Conservation (phyloP, 73 alveolate genomes). For the Blepharisma japonicum region DNA sequence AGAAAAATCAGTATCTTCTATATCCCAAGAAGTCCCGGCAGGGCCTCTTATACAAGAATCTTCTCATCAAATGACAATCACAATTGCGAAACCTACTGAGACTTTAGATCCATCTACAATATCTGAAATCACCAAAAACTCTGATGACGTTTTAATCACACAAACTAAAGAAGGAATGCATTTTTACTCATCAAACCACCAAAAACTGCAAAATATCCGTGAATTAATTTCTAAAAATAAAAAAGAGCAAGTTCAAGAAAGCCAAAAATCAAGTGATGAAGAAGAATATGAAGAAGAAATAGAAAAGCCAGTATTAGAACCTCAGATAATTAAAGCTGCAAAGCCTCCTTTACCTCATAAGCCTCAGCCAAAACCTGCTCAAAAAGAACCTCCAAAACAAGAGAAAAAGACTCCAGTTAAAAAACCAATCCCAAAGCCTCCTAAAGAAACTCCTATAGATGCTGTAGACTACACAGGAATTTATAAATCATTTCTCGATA, state of each 20-base stretch:
- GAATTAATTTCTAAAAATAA: too few relatives aligned
- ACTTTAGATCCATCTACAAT: too few relatives aligned
- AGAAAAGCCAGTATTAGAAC: background rate
- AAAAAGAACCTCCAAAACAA: background rate
- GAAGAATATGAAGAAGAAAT: background rate
- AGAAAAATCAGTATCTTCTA: too few relatives aligned
- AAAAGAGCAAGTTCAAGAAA: background rate
- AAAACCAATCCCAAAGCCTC: background rate
- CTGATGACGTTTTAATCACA: too few relatives aligned
- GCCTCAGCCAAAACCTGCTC: background rate
- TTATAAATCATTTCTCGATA: slow-evolving; percentile 54
- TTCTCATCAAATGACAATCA: too few relatives aligned
- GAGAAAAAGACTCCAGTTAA: background rate
- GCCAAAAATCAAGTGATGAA: background rate
- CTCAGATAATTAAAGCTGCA: background rate
- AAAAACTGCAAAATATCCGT: too few relatives aligned
- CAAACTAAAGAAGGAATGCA: too few relatives aligned
- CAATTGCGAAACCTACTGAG: too few relatives aligned
- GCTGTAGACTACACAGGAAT: slow-evolving; percentile 45
- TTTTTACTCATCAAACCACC: too few relatives aligned
- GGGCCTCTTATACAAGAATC: too few relatives aligned
- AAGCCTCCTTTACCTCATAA: background rate
- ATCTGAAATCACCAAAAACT: too few relatives aligned
- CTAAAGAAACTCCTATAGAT: slow-evolving; percentile 27
- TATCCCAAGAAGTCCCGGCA: too few relatives aligned